Evolutionary conservation across 176 grass and related monocot species (phyloP), one percentile per base, ranked within the genome.

Genomic region (Bothriochloa decipiens): DNA sequence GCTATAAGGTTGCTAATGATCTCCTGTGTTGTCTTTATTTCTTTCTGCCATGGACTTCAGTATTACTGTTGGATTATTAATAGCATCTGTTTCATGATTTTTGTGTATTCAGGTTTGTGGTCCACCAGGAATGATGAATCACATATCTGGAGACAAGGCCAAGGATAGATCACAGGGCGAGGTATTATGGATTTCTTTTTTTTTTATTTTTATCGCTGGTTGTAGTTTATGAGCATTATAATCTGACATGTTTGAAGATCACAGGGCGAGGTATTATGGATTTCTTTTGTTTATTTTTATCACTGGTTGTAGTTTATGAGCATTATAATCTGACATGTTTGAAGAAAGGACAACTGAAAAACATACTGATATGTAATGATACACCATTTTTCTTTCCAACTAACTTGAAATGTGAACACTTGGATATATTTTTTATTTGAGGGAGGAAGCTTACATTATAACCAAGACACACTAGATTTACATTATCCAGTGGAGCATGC

Each of bases 101-200:
- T 88, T 20, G 29, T 65, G 78, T 88, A 58, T 68, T 57, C 87
- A 98, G 93, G 93, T 98, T 58, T 98, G 96, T 86, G 96, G 93
- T 41, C 96, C 96, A 49, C 93, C 96, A 47, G 93, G 96, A 70
- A 90, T 98, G 96, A 98, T 98, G 96, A 89, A 90, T 58, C 96
- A 98, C 81, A 87, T 98, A 82, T 98, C 96, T 77, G 96, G 93
- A 43, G 89, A 92, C 28, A 95, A 95, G 84, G 96, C 93, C 45
- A 87, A 94, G 70, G 90, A 98, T 82, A 84, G 91, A 72, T 90
- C 91, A 36, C 96, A 98, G 89, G 96, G 93, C 82, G 91, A 95
- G 93, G 96, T 98, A 90, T 14, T 50, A 15, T 28, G 7, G 65
- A 64, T 70, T 60, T 20, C n/a, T 60, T 16, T 18, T 73, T 76